A percentile compares a stretch with the other conserved stretches of the same genome.
phyloP scores from a whole-genome alignment of 2,329 filamentous ascomycete species.

The Didymella arachidicola region DNA sequence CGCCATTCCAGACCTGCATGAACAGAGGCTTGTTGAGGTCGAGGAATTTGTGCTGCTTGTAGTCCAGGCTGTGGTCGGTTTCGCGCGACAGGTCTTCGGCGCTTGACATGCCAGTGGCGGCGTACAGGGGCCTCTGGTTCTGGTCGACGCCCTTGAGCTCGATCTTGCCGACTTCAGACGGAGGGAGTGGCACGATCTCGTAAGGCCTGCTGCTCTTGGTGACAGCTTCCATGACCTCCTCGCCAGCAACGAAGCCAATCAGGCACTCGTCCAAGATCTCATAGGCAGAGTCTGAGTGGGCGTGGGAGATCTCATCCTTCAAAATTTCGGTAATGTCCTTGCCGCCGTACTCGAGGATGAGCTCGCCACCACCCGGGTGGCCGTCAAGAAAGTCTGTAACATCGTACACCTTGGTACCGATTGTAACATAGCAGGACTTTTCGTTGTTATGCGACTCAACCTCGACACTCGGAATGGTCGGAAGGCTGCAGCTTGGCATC shows the following conservation, averaged over 20 bases:
- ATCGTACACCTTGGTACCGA: constrained; percentile 92
- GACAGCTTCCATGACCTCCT: constrained; percentile 62
- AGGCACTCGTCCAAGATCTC: constrained; percentile 89
- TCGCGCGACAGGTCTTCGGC: constrained; percentile 87
- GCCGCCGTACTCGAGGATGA: constrained; percentile 89
- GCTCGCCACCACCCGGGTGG: constrained; percentile 87
- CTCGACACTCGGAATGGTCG: constrained; percentile 81
- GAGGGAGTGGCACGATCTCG: constrained; percentile 62
- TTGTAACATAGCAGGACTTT: constrained; percentile 90
- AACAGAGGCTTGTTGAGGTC: constrained; percentile 86
- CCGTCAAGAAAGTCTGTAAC: constrained; percentile 88
- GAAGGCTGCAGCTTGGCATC: constrained; percentile 84
- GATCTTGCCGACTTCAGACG: constrained; percentile 57
- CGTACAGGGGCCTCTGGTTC: constrained; percentile 61
- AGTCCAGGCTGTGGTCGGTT: constrained; percentile 79
- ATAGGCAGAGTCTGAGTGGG: constrained; percentile 91
- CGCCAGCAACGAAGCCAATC: constrained; percentile 77
- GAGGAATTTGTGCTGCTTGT: constrained; percentile 90
- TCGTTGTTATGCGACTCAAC: constrained; percentile 80
- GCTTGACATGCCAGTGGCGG: constrained; percentile 82
- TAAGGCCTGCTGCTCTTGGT: constrained; percentile 58
- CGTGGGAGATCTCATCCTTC: constrained; percentile 81
- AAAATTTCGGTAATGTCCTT: constrained; percentile 85
- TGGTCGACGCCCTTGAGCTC: constrained; percentile 58
- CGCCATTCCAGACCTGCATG: constrained; percentile 84